These are phyloP conservation scores for Exophiala viscosa DNA, from an alignment of 2,329 filamentous ascomycete species.

Conservation along the genomic window DNA sequence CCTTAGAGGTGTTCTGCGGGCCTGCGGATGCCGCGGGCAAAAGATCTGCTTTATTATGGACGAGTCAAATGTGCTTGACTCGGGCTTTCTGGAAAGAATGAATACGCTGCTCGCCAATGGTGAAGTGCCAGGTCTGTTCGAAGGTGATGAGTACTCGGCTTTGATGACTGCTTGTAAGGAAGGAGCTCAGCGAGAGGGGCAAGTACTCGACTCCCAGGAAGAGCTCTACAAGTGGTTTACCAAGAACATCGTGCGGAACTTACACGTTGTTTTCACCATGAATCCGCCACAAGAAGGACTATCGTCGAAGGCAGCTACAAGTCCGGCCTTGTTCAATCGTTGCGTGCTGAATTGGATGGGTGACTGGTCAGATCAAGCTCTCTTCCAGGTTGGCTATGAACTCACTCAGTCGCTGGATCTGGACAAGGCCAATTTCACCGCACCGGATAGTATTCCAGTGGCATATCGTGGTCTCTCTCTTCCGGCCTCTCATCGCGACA, in stretches of 20 bases:
- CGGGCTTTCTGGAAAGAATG: slow-evolving; percentile 98
- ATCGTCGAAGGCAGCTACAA: slow-evolving; percentile 93
- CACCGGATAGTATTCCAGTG: slow-evolving; percentile 87
- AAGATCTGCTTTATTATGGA: slow-evolving; percentile 99
- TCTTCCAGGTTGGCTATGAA: slow-evolving; percentile 96
- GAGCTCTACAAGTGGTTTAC: slow-evolving; percentile 99
- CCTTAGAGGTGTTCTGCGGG: slow-evolving; percentile 83
- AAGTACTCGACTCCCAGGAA: slow-evolving; percentile 94
- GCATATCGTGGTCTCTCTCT: slow-evolving; percentile 81
- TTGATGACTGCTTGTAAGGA: slow-evolving; percentile 99
- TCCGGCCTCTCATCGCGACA: slow-evolving; percentile 84
- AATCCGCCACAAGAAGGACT: slow-evolving; percentile 95
- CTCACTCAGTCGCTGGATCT: slow-evolving; percentile 95
- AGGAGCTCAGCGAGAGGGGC: slow-evolving; percentile 89
- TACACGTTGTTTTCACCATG: slow-evolving; percentile 99
- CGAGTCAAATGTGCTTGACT: slow-evolving; percentile 96
- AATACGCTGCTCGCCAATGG: slow-evolving; percentile 97
- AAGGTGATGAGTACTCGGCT: slow-evolving; percentile 97
- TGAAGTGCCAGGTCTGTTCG: slow-evolving; percentile 97
- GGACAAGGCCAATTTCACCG: slow-evolving; percentile 77
- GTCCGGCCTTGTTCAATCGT: slow-evolving; percentile 97
- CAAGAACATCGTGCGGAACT: slow-evolving; percentile 96
- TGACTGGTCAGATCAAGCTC: slow-evolving; percentile 97
- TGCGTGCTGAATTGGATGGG: slow-evolving; percentile 99
- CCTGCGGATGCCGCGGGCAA: slow-evolving; percentile 95